Evolutionary conservation across 345 rosid genomes (phyloP).

Genomic region (Diplotaxis tenuifolia): DNA sequence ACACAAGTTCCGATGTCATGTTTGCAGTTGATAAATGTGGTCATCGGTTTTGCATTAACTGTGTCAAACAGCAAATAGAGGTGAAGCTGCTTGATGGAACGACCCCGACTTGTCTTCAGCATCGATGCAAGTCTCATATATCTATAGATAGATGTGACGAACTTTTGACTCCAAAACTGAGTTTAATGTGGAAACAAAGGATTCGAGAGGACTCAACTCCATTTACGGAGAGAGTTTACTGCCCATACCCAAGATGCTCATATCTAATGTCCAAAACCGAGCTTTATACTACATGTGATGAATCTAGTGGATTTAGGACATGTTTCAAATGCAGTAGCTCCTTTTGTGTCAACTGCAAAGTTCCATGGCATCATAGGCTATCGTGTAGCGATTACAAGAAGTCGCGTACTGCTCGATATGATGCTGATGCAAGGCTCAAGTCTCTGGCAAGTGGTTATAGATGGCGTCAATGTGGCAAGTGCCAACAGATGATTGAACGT

Average conservation of each 20-base stretch:
- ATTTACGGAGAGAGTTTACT: conserved; percentile 52
- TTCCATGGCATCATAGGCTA: conserved; percentile 60
- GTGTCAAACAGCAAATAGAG: conserved; percentile 68
- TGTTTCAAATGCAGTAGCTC: conserved; percentile 49
- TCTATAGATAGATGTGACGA: conserved; percentile 44
- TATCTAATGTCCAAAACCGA: conserved; percentile 59
- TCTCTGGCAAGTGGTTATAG: conserved; percentile 36
- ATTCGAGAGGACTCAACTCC: conserved; percentile 59
- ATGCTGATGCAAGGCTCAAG: conserved; percentile 18
- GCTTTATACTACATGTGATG: conserved; percentile 30
- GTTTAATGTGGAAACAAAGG: conserved; percentile 45
- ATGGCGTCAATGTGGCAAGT: conserved; percentile 49
- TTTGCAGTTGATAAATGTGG: conserved; percentile 55
- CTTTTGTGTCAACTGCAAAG: conserved; percentile 71
- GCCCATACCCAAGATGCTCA: conserved; percentile 72
- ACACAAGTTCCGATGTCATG: conserved; percentile 38
- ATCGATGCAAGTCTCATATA: conserved; percentile 52
- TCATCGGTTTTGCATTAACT: conserved; percentile 61
- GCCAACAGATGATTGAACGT: conserved; percentile 48
- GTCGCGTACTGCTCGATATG: background rate
- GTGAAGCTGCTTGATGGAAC: conserved; percentile 55
- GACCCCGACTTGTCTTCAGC: conserved; percentile 58
- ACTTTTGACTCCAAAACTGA: conserved; percentile 52
- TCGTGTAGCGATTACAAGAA: conserved; percentile 45
- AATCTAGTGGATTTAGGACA: conserved; percentile 44